Evolutionary conservation across 2,329 filamentous ascomycete genomes (phyloP), one percentile per base, ranked within the genome.

Genomic region (Teratosphaeriaceae sp.): DNA sequence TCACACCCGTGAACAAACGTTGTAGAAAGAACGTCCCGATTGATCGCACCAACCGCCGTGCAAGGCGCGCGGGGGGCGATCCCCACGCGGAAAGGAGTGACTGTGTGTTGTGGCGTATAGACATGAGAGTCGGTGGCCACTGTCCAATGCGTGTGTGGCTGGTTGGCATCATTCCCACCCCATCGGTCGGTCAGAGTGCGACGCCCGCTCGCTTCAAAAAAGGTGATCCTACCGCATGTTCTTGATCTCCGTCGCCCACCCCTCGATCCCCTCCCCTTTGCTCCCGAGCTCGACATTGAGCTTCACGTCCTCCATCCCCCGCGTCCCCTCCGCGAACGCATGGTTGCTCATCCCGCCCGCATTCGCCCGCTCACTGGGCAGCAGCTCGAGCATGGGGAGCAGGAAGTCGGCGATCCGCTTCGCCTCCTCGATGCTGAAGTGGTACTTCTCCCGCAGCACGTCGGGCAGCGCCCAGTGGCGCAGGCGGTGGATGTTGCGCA

Each of bases 401-500:
- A 98, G 65, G 66, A 98, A 96, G 21, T 86, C 84, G 13, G 82
- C 75, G 50, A 96, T 83, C 47, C 79, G 79, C 66, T 82, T 84
- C 34, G 79, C 80, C 55, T 96, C 88, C 39, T 94, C 80, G 11
- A 85, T 79, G 51, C 79, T 82, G 67, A 95, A 97, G 65, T 97
- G 92, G 61, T 98, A 98, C 63, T 98, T 98, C 66, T 98, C 92
- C 47, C 84, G 79, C 23, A 98, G 74, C 1, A 98, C 92, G 58
- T 97, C 90, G 0, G 89, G 80, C 5, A 98, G 72, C 0, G 89
- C 88, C 92, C 92, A 98, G 68, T 97, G 90, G 40, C 92, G 85
- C 50, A 98, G 76, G 34, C 92, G 80, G 66, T 97, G 92, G 57
- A 98, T 98, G 69, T 98, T 97, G 45, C 92, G 86, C 27, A 98